phyloP scores from a whole-genome alignment of 2,329 filamentous ascomycete genomes.

The Monilinia laxa region DNA sequence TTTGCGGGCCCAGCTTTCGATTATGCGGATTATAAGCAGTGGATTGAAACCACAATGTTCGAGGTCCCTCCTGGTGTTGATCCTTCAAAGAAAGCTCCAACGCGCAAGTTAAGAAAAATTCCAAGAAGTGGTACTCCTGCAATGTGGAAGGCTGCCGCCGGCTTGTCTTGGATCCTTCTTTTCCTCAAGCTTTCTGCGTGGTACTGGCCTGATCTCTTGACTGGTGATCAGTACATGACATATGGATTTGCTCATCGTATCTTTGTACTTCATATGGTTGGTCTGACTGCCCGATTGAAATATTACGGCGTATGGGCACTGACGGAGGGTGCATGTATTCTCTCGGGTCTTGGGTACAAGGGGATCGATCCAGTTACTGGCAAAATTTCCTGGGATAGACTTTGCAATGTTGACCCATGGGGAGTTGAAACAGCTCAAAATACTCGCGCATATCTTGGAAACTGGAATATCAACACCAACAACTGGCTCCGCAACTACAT shows the following conservation, averaged over 20 bases:
- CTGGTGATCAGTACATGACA: constrained; percentile 63
- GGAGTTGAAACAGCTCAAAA: constrained; percentile 90
- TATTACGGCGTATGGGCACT: constrained; percentile 97
- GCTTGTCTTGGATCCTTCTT: constrained; percentile 74
- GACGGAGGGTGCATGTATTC: constrained; percentile 90
- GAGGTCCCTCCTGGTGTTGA: constrained; percentile 79
- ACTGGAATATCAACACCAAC: constrained; percentile 99
- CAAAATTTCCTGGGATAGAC: constrained; percentile 82
- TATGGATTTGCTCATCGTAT: constrained; percentile 71
- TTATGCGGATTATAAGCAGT: constrained; percentile 86
- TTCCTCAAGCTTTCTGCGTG: constrained; percentile 71
- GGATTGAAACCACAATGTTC: constrained; percentile 95
- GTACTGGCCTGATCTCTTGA: constrained; percentile 64
- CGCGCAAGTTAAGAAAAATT: constrained; percentile 86
- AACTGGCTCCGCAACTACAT: constrained; percentile 95
- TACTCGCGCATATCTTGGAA: constrained; percentile 83
- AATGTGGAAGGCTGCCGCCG: constrained; percentile 68
- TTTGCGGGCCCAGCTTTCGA: constrained; percentile 92
- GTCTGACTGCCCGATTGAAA: constrained; percentile 78
- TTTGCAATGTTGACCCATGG: constrained; percentile 86
- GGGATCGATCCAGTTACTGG: constrained; percentile 83
- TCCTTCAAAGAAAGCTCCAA: constrained; percentile 79
- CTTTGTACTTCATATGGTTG: constrained; percentile 80
- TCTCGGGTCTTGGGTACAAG: constrained; percentile 91
- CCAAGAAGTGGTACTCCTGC: constrained; percentile 88